Percentiles rank a stretch among this genome's conserved stretches.
Conservation (phyloP, 148 eudicot species). For the Nyssa sinensis region DNA sequence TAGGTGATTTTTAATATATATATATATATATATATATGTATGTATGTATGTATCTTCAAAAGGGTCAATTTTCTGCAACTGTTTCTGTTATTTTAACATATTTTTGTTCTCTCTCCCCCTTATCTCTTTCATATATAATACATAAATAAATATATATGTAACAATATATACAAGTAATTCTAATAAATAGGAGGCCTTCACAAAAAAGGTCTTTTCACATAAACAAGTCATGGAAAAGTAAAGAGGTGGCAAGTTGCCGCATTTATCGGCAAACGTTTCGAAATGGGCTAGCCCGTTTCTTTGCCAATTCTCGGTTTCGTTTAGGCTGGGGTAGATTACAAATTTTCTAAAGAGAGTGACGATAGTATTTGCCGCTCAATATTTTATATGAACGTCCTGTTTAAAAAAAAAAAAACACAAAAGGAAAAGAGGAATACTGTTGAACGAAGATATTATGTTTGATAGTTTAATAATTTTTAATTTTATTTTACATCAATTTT, state of each 20-base stretch:
- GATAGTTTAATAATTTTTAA: background rate
- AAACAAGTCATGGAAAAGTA: conserved; percentile 12
- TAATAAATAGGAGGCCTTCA: background rate
- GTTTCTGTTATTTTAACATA: conserved; percentile 22
- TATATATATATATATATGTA: too few relatives aligned
- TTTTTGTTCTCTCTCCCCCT: conserved; percentile 16
- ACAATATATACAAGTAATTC: background rate
- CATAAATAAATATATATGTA: too few relatives aligned
- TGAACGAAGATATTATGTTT: background rate
- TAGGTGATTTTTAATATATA: conserved; percentile 6
- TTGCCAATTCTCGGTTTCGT: background rate
- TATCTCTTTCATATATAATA: too few relatives aligned
- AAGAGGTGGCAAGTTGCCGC: conserved; percentile 43
- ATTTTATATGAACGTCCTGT: background rate
- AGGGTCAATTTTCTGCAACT: conserved; percentile 30
- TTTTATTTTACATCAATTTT: too few relatives aligned
- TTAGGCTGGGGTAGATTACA: background rate
- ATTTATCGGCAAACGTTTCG: conserved; percentile 28
- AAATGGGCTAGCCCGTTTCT: background rate
- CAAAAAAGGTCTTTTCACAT: background rate
- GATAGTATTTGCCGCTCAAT: background rate
- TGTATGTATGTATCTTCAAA: conserved; percentile 11
- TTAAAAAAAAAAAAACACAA: background rate
- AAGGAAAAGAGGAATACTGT: too few relatives aligned
- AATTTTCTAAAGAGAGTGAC: background rate